Conservation (phyloP, 306 rosid genomes). For the Rubus parviflorus region DNA sequence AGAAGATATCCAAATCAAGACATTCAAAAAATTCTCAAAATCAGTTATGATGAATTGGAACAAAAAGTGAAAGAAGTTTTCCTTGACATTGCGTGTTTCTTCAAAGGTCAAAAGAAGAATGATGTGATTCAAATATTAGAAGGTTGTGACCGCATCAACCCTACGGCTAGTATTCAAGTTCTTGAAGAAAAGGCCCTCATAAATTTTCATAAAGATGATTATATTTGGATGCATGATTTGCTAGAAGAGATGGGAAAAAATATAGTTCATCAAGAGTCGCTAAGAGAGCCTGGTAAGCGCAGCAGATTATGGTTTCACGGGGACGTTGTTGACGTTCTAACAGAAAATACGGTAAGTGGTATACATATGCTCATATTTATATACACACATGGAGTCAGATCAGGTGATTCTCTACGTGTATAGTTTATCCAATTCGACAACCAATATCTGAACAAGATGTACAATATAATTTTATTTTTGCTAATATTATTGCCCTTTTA, state of each 20-base stretch:
- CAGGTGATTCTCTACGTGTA: too few relatives aligned
- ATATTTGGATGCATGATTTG: too few relatives aligned
- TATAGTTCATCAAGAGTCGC: too few relatives aligned
- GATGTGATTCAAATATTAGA: constrained; percentile 34
- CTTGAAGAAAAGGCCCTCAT: constrained; percentile 6
- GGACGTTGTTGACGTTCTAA: too few relatives aligned
- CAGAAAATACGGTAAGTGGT: too few relatives aligned
- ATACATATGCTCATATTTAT: too few relatives aligned
- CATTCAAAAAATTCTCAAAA: constrained; percentile 34
- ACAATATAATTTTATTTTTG: too few relatives aligned
- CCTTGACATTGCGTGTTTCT: constrained; percentile 45
- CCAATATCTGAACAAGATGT: too few relatives aligned
- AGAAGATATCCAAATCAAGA: constrained; percentile 29
- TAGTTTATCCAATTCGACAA: too few relatives aligned
- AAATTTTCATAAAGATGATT: background rate
- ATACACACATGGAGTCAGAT: background rate
- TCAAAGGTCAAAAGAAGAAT: constrained; percentile 6
- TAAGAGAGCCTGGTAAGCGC: too few relatives aligned
- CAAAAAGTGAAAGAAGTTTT: constrained; percentile 19
- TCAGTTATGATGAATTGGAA: constrained; percentile 37
- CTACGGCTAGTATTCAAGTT: background rate
- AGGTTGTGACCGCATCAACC: constrained; percentile 31
- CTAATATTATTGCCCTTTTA: constrained; percentile 20
- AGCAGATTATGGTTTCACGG: too few relatives aligned
- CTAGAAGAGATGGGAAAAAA: too few relatives aligned